phyloP scores from a whole-genome alignment of 768 basidiomycete species.

The Trametes maxima region DNA sequence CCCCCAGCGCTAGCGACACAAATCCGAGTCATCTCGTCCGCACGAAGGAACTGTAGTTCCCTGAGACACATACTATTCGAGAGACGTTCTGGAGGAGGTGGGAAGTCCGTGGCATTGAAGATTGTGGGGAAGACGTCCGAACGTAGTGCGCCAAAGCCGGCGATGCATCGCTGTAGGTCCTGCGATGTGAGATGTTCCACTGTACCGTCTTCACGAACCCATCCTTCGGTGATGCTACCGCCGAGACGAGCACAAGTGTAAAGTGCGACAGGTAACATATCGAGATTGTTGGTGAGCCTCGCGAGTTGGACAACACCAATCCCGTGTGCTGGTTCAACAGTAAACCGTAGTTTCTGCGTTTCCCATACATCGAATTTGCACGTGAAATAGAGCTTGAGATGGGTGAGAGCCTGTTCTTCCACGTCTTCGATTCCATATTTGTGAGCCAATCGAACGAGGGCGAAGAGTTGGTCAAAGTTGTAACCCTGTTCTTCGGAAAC shows the following conservation, averaged over 20 bases:
- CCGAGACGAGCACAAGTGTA: background rate
- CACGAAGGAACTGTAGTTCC: too few relatives aligned
- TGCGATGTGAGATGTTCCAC: background rate
- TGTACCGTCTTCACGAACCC: background rate
- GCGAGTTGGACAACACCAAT: background rate
- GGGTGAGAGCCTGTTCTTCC: background rate
- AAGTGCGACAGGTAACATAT: background rate
- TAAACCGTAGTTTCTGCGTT: background rate
- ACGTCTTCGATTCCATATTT: background rate
- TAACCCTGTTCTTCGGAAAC: too few relatives aligned
- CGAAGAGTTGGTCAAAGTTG: background rate
- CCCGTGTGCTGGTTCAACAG: background rate
- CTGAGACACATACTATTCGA: too few relatives aligned
- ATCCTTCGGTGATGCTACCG: background rate
- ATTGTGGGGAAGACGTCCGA: background rate
- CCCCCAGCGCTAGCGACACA: too few relatives aligned
- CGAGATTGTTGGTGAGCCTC: background rate
- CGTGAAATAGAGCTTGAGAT: background rate
- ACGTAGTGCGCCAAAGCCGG: background rate
- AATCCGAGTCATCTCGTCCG: too few relatives aligned
- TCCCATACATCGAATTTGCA: background rate
- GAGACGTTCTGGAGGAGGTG: too few relatives aligned
- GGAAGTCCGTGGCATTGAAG: too few relatives aligned
- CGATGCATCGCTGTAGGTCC: background rate
- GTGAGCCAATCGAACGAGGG: conserved; percentile 2